These are phyloP conservation scores for Leishmania tarentolae DNA, from an alignment of 208 protist genomes.

Conservation along the genomic window DNA sequence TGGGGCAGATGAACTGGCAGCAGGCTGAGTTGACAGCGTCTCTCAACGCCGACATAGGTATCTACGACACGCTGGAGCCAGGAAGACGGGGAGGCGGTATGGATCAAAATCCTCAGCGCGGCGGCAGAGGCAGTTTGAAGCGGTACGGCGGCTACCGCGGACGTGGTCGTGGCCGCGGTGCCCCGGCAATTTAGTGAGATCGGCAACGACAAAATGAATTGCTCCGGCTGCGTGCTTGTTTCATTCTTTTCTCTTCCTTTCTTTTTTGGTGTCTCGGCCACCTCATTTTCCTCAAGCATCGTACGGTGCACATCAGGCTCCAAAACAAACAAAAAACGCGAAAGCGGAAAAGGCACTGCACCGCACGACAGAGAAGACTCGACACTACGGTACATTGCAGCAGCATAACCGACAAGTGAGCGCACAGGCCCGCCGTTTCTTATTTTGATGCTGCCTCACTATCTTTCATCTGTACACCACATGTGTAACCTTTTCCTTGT, in stretches of 20 bases:
- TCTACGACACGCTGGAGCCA: slow-evolving; percentile 23
- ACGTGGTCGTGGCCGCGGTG: slow-evolving; percentile 12
- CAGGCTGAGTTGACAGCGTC: slow-evolving; percentile 51
- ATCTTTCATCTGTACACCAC: not conserved
- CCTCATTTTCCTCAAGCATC: not conserved
- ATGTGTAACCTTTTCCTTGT: slow-evolving; percentile 1
- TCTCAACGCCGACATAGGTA: slow-evolving; percentile 14
- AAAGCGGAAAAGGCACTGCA: not conserved
- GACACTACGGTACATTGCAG: not conserved
- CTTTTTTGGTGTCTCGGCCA: slow-evolving; percentile 10
- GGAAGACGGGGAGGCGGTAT: slow-evolving; percentile 13
- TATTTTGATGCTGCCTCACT: not conserved
- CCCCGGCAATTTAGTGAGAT: slow-evolving; percentile 5
- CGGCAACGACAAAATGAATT: not conserved
- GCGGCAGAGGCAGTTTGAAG: slow-evolving; percentile 18
- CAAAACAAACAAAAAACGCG: not conserved
- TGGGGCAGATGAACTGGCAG: slow-evolving; percentile 80
- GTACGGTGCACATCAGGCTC: not conserved
- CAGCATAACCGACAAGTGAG: not conserved
- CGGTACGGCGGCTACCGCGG: slow-evolving; percentile 17
- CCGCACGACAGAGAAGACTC: not conserved
- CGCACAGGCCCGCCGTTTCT: not conserved
- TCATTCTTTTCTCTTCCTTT: slow-evolving; percentile 4
- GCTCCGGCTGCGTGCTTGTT: slow-evolving; percentile 7
- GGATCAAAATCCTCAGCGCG: slow-evolving; percentile 19